Evolutionary conservation across 139 green algal genomes (phyloP), one percentile per base, ranked within the genome.

Genomic region (Asterochloris erici): DNA sequence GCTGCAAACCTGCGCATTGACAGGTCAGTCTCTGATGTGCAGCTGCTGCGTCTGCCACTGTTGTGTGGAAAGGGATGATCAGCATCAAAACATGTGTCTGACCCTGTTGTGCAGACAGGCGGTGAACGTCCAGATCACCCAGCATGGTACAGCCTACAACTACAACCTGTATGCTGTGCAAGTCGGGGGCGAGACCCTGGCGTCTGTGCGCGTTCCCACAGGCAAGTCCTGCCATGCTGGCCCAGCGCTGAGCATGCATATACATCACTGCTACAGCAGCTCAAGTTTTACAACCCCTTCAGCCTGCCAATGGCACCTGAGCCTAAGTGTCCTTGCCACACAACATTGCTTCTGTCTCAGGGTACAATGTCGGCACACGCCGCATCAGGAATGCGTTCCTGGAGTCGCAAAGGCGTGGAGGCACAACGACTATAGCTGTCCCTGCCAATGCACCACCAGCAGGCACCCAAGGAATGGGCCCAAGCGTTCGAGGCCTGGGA

Each of bases 151-250:
- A 71, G 21, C 66, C 66, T 71, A 71, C 66, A 71, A 71, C 66
- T 71, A 71, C 66, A 71, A 71, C 66, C 21, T 71, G 66, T 71
- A 71, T 71, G 66, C 66, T 26, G 66, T 71, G 21, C 66, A 71
- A 71, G 66, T 71, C 66, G 66, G 4, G 19, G 66, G 66, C 21
- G 66, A 71, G 19, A 71, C 66, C 17, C 66, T 71, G 66, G 66
- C 66, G 19, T 71, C 66, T 26, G 66, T 71, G 66, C 66, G 66
- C 21, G 66, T 71, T 71, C 66, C 66, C 66, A 71, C 66, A 24
- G 66, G 66, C 66, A 54, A 54, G 38, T 54, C 38, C 38, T 54
- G 38, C 38, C 38, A 54, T 54, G 38, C 38, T 54, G 38, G 38
- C 38, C 38, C 38, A 54, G 6, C 38, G 38, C 38, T 54, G 38